These are phyloP conservation scores for Cladosporium sp. DNA, from an alignment of 2,329 filamentous ascomycete species.

Conservation along the genomic window DNA sequence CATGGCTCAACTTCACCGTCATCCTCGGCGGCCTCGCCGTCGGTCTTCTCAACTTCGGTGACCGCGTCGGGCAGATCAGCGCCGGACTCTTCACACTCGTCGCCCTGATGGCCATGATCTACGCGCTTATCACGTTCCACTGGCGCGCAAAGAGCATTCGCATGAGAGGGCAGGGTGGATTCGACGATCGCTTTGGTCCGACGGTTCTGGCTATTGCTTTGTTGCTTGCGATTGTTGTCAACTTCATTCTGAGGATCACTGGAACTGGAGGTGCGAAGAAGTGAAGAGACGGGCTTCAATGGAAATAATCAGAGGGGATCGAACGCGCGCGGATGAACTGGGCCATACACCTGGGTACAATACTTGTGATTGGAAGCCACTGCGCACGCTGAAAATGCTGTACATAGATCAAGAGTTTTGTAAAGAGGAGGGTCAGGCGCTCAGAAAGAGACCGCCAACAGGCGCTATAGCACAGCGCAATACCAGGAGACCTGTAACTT, in stretches of 20 bases:
- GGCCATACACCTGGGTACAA: neutral
- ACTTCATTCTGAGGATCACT: slow-evolving; percentile 80
- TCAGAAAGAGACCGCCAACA: neutral
- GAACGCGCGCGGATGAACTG: neutral
- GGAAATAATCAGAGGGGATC: neutral
- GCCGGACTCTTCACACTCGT: slow-evolving; percentile 92
- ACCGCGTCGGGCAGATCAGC: slow-evolving; percentile 88
- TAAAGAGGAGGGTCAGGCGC: neutral
- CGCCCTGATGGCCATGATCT: slow-evolving; percentile 92
- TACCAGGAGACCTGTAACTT: neutral
- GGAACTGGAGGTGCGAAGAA: slow-evolving; percentile 11
- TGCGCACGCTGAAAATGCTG: neutral
- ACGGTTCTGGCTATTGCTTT: slow-evolving; percentile 86
- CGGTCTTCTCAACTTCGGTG: slow-evolving; percentile 97
- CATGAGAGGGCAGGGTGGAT: slow-evolving; percentile 86
- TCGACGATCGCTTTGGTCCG: slow-evolving; percentile 93
- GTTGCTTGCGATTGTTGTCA: slow-evolving; percentile 86
- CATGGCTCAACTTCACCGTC: slow-evolving; percentile 99
- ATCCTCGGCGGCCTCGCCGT: slow-evolving; percentile 95
- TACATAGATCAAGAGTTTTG: neutral
- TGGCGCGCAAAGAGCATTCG: slow-evolving; percentile 95
- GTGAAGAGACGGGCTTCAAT: neutral
- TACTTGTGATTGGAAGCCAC: neutral
- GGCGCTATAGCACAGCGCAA: neutral
- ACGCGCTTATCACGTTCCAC: slow-evolving; percentile 92